phyloP scores from a whole-genome alignment of 805 yeast species.

The Saturnispora gosingensis region DNA sequence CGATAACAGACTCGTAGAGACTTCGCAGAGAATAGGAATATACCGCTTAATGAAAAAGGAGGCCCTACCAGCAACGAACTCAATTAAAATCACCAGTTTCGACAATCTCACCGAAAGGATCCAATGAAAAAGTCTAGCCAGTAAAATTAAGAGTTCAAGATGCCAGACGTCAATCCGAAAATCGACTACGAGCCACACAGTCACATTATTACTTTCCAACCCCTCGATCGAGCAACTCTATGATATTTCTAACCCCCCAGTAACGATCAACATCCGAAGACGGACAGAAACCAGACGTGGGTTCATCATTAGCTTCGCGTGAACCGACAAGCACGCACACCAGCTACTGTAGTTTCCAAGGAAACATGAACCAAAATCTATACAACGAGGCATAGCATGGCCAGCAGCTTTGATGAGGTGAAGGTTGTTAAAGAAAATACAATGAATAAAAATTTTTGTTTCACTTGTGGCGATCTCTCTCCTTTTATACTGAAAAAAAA shows the following conservation, averaged over 20 bases:
- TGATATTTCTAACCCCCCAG: constrained; percentile 34
- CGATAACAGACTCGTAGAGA: constrained; percentile 80
- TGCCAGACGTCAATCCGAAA: constrained; percentile 7
- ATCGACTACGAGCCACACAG: constrained; percentile 5
- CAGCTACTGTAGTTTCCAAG: constrained; percentile 19
- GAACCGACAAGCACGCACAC: constrained; percentile 29
- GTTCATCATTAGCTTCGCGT: constrained; percentile 28
- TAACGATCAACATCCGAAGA: constrained; percentile 25
- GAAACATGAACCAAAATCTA: constrained; percentile 10
- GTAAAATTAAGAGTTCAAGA: constrained; percentile 14
- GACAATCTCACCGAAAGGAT: background rate
- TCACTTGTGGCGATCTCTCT: background rate
- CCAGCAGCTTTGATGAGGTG: constrained; percentile 22
- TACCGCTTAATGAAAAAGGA: constrained; percentile 61
- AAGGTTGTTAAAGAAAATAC: constrained; percentile 32
- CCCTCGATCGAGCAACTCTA: constrained; percentile 98
- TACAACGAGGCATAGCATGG: constrained; percentile 7
- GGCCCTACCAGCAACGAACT: constrained; percentile 54
- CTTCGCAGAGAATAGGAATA: constrained; percentile 99
- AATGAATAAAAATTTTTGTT: background rate
- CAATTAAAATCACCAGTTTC: constrained; percentile 27
- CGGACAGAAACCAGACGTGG: constrained; percentile 19
- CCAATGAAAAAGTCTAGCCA: constrained; percentile 3
- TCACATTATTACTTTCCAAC: constrained; percentile 54
- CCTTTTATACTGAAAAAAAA: background rate